phyloP scores from a whole-genome alignment of 306 rosid genomes.

The Cucurbita pepo region DNA sequence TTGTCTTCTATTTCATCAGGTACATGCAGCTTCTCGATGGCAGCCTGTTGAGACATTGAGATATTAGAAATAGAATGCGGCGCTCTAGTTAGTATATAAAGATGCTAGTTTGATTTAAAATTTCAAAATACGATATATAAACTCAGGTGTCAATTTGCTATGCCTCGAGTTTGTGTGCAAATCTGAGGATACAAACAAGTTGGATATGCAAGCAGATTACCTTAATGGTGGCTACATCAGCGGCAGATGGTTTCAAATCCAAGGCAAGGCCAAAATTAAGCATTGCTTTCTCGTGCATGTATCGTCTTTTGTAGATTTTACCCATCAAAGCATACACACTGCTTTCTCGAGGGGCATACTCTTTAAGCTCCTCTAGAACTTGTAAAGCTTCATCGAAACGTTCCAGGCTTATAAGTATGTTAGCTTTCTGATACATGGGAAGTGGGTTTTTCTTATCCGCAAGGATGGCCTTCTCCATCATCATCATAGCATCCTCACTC shows the following conservation, averaged over 20 bases:
- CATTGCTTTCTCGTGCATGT: slow-evolving; percentile 87
- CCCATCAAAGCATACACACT: slow-evolving; percentile 98
- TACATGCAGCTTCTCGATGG: slow-evolving; percentile 89
- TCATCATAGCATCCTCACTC: slow-evolving; percentile 63
- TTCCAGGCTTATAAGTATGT: slow-evolving; percentile 62
- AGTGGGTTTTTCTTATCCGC: slow-evolving; percentile 95
- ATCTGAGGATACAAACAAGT: neutral
- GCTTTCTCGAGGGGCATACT: slow-evolving; percentile 83
- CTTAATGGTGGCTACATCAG: slow-evolving; percentile 93
- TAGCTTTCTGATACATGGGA: slow-evolving; percentile 99
- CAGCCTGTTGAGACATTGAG: slow-evolving; percentile 45
- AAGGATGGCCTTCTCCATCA: slow-evolving; percentile 85
- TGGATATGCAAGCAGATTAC: slow-evolving; percentile 18
- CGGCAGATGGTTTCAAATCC: slow-evolving; percentile 92
- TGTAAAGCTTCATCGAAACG: slow-evolving; percentile 69
- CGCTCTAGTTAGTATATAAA: neutral
- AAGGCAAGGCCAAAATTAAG: slow-evolving; percentile 90
- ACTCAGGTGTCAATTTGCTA: neutral
- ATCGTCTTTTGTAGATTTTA: slow-evolving; percentile 61
- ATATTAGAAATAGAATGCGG: neutral
- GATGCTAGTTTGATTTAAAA: neutral
- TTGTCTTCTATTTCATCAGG: slow-evolving; percentile 86
- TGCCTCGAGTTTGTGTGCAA: neutral
- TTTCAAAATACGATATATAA: neutral
- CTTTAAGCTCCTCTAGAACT: slow-evolving; percentile 79